phyloP scores from a whole-genome alignment of 768 basidiomycete species.

The Rhodocollybia butyracea region DNA sequence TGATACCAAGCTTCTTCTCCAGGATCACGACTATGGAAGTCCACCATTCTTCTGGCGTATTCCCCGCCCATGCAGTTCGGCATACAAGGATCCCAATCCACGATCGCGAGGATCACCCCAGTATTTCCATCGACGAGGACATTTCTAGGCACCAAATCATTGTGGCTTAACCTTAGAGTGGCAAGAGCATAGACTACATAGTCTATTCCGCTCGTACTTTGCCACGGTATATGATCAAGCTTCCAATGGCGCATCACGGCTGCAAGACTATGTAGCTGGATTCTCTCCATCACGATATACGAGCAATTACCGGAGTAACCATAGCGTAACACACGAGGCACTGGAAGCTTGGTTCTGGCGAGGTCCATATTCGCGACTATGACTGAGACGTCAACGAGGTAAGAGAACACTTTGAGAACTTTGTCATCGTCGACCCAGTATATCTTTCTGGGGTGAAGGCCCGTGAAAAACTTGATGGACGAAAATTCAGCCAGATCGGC shows the following conservation, averaged over 20 bases:
- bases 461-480: not conserved
- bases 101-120: not conserved
- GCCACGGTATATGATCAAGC: not conserved
- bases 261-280: not conserved
- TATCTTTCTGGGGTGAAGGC: not conserved
- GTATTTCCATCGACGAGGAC: not conserved
- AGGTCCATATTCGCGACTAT: slow-evolving; percentile 4
- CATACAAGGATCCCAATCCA: not conserved
- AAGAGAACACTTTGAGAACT: slow-evolving; percentile 1
- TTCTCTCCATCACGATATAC: slow-evolving; percentile 11
- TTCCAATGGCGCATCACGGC: not conserved
- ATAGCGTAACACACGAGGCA: not conserved
- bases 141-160: not conserved
- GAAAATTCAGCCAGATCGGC: not conserved
- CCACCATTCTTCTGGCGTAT: not conserved
- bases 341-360: not conserved
- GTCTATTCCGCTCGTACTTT: not conserved
- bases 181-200: not conserved
- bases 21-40: not conserved
- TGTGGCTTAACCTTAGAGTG: not conserved
- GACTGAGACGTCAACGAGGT: slow-evolving; percentile 1
- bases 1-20: not conserved
- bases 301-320: slow-evolving; percentile 5
- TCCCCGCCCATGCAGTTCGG: not conserved
- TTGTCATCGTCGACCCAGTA: slow-evolving; percentile 2